A percentile compares a stretch with the other conserved stretches of the same genome.
Conservation (phyloP, 768 basidiomycete genomes). For the Hericium coralloides region DNA sequence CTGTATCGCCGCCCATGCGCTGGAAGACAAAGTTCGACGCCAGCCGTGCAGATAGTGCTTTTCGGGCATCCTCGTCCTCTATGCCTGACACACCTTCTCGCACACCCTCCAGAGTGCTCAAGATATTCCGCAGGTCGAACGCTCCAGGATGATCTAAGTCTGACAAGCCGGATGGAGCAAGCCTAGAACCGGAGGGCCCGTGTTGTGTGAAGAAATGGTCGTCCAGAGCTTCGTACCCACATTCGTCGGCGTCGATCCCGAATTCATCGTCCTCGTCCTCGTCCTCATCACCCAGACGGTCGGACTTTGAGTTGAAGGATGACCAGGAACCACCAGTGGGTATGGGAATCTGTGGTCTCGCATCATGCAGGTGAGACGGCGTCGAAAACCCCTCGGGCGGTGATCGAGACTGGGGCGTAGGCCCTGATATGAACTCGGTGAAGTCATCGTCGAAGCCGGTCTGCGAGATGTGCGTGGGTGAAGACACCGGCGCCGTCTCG, state of each 20-base stretch:
- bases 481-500: constrained; percentile 1
- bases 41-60: constrained; percentile 9
- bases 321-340: constrained; percentile 32
- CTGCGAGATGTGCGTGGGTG: neutral
- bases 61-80: constrained; percentile 9
- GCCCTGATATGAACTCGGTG: constrained; percentile 64
- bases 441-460: constrained; percentile 73
- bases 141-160: neutral
- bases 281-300: constrained; percentile 36
- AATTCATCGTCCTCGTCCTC: constrained; percentile 21
- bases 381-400: neutral
- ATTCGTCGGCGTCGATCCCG: neutral
- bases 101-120: constrained; percentile 5
- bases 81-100: constrained; percentile 11
- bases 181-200: neutral
- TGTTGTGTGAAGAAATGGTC: constrained; percentile 4
- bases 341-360: constrained; percentile 16
- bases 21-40: constrained; percentile 12
- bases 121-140: constrained; percentile 9
- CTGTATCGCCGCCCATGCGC: constrained; percentile 6
- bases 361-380: neutral
- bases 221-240: constrained; percentile 13
- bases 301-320: constrained; percentile 37
- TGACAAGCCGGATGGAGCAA: neutral
- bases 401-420: constrained; percentile 6